Conservation (phyloP, 2,329 filamentous ascomycete genomes). For the Venturia nashicola region DNA sequence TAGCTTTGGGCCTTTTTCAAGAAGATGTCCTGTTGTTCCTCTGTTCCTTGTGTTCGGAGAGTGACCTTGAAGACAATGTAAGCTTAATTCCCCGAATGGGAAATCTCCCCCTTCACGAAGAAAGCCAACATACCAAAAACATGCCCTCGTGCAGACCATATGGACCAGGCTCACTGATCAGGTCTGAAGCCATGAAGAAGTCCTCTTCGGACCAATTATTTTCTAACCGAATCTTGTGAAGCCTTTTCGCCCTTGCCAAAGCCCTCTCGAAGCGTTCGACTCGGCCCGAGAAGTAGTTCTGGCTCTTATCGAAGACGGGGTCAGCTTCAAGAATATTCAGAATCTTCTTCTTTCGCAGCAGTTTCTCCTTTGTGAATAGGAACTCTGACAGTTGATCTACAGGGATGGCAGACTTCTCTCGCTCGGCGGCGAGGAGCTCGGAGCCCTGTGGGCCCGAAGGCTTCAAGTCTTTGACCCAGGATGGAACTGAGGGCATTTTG, state of each 20-base stretch:
- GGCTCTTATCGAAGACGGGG: slow-evolving; percentile 63
- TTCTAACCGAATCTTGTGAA: slow-evolving; percentile 53
- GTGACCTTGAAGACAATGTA: slow-evolving; percentile 38
- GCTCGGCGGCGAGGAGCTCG: slow-evolving; percentile 57
- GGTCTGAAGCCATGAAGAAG: slow-evolving; percentile 49
- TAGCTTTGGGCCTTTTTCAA: slow-evolving; percentile 56
- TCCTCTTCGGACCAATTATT: slow-evolving; percentile 58
- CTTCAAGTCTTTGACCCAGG: slow-evolving; percentile 57
- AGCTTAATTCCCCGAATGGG: slow-evolving; percentile 9
- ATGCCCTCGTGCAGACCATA: slow-evolving; percentile 62
- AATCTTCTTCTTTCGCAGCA: slow-evolving; percentile 49
- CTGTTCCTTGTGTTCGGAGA: slow-evolving; percentile 56
- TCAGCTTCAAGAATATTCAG: slow-evolving; percentile 52
- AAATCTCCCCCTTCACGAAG: neutral
- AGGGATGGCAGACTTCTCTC: slow-evolving; percentile 53
- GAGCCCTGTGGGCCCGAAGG: slow-evolving; percentile 55
- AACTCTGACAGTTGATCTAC: slow-evolving; percentile 58
- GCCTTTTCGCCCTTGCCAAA: slow-evolving; percentile 56
- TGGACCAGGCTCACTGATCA: slow-evolving; percentile 62
- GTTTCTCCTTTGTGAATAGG: slow-evolving; percentile 53
- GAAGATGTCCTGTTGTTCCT: slow-evolving; percentile 63
- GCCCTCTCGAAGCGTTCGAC: slow-evolving; percentile 57
- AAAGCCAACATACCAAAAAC: slow-evolving; percentile 44
- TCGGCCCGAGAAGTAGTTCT: slow-evolving; percentile 63
- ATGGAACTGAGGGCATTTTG: slow-evolving; percentile 32